A percentile compares a stretch with the other conserved stretches of the same genome.
phyloP scores from a whole-genome alignment of 2,329 filamentous ascomycete genomes.

The Claviceps sp. region DNA sequence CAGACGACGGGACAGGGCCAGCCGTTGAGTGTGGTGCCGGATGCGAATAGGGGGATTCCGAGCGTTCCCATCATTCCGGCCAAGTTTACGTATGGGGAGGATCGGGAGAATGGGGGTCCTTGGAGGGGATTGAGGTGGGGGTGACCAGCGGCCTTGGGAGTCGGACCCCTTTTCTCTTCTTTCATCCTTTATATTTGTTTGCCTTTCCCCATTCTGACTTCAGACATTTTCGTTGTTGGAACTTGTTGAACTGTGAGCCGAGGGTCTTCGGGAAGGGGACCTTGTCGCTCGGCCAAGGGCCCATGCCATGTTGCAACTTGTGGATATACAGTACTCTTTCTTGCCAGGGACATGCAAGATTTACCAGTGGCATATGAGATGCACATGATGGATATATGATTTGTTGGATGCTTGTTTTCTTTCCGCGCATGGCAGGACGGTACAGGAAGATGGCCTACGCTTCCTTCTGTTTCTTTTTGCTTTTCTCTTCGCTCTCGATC shows the following conservation, averaged over 20 bases:
- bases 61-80: conserved; percentile 30
- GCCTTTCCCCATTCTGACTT: not conserved
- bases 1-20: conserved; percentile 1
- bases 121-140: conserved; percentile 16
- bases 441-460: too few relatives aligned
- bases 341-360: too few relatives aligned
- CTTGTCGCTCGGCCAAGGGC: too few relatives aligned
- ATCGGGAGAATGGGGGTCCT: conserved; percentile 20
- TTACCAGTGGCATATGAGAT: too few relatives aligned
- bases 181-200: not conserved
- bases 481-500: not conserved
- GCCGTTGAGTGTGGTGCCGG: conserved; percentile 28
- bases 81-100: conserved; percentile 24
- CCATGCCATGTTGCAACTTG: too few relatives aligned
- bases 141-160: not conserved
- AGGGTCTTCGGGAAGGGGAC: too few relatives aligned
- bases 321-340: too few relatives aligned
- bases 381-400: too few relatives aligned
- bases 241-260: too few relatives aligned
- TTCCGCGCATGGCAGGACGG: too few relatives aligned
- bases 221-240: too few relatives aligned
- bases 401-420: too few relatives aligned
- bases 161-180: not conserved
- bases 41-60: conserved; percentile 33
- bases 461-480: not conserved